Evolutionary conservation across 805 yeast genomes (phyloP), one percentile per base, ranked within the genome.

Genomic region (Metschnikowia anglica): DNA sequence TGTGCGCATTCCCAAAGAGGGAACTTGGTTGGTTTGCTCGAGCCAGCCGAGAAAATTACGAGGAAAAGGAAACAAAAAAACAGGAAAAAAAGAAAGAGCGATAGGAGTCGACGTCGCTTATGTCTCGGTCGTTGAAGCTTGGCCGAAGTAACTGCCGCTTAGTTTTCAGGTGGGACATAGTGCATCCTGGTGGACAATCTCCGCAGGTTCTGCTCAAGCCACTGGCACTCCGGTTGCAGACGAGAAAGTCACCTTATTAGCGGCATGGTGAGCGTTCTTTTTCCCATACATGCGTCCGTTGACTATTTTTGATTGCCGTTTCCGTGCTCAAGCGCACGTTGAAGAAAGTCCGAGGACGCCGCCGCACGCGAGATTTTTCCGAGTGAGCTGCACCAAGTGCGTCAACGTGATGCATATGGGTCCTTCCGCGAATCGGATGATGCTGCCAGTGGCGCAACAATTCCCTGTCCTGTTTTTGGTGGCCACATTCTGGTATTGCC

Each of bases 371-470:
- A 10, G 40, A 12, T 21, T 29, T 28, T 15, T 18, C 27, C 27
- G 29, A 8, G 3, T 28, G 13, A n/a, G 34, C 30, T 38, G 36
- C 41, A 38, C 31, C 25, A 9, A 16, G 41, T 15, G 35, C 41
- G 35, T 23, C 28, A 36, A 17, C 36, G 9, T 35, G 44, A n/a
- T n/a, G n/a, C n/a, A n/a, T 40, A 35, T 41, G n/a, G 13, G 12
- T 27, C 16, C 13, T 5, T 27, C 44, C 37, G 40, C 34, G 36
- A 41, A 41, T 41, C 44, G 44, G 39, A 30, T 41, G 44, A 41
- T 35, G 9, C 28, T 25, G 26, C 25, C 17, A 29, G 40, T 41
- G 44, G 44, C 36, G 44, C 44, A 31, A 41, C 36, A 24, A 20
- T 17, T 25, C 12, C 6, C 8, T 10, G 6, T 11, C 13, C 27